Evolutionary conservation across 306 rosid species (phyloP).

Genomic region (Carpinus fangiana): DNA sequence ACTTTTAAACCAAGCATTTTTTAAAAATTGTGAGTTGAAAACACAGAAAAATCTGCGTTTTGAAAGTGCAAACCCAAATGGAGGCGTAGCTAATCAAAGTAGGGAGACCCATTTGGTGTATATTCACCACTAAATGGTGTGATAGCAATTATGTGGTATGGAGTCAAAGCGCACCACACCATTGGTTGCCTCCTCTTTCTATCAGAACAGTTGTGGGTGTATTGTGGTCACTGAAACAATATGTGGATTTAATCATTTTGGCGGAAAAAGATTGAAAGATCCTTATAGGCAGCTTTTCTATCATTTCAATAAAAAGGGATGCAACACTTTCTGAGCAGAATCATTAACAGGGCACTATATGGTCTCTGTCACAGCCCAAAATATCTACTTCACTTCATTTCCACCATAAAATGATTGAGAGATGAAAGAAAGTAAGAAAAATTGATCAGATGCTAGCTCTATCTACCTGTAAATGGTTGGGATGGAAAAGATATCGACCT

Average conservation of each 20-base stretch:
- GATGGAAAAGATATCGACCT: constrained; percentile 49
- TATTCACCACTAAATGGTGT: constrained; percentile 20
- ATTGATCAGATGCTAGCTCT: constrained; percentile 27
- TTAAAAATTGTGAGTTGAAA: too few species aligned
- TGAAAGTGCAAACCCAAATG: too few species aligned
- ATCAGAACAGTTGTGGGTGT: constrained; percentile 9
- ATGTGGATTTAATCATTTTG: constrained; percentile 5
- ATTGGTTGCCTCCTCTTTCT: constrained; percentile 9
- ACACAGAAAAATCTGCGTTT: too few species aligned
- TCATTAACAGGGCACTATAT: constrained; percentile 30
- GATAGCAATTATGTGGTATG: constrained; percentile 28
- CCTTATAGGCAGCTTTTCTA: neutral
- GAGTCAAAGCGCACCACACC: constrained; percentile 32
- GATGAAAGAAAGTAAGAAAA: constrained; percentile 28
- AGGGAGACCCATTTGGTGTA: constrained; percentile 22
- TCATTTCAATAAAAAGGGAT: constrained; percentile 27
- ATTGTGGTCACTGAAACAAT: constrained; percentile 21
- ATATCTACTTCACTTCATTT: constrained; percentile 30
- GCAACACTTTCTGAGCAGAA: constrained; percentile 24
- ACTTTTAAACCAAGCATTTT: too few species aligned
- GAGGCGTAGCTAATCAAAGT: neutral
- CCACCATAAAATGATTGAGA: constrained; percentile 28
- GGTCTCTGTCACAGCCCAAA: constrained; percentile 32
- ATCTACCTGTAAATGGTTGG: constrained; percentile 68
- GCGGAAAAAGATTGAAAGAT: constrained; percentile 25